Evolutionary conservation across 139 green algal species (phyloP), one percentile per base, ranked within the genome.

Genomic region (Penium margaritaceum): DNA sequence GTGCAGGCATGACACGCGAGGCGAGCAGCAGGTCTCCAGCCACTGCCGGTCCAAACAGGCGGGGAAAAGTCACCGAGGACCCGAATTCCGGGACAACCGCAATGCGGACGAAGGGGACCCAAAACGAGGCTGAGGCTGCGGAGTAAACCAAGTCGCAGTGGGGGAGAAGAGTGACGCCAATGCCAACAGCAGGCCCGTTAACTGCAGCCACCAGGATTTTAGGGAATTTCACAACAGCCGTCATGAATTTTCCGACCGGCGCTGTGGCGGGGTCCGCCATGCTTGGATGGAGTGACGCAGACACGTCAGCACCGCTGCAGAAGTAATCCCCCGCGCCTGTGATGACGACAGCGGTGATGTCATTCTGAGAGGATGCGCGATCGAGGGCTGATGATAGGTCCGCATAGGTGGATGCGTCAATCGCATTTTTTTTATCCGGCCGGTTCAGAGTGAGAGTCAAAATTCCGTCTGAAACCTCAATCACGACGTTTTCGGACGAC

Each of bases 141-240:
- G 36, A 33, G 34, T 36, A 69, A 3, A 51, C 32, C 17, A 69
- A 24, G 62, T 69, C 62, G 34, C 62, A 69, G 34, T 69, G 62
- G 6, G 37, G 37, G 9, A 69, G 34, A 15, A 69, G 36, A 43
- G 62, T 69, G 3, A 51, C 37, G n/a, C 62, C 62, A 7, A 69
- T 69, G 14, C 62, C 62, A 0, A 69, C 35, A 5, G 62, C 62
- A 1, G 32, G 62, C 7, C 62, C 62, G 37, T 69, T 55, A n/a
- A 69, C 62, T 17, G 62, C 62, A n/a, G 62, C 62, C 33, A 69
- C 62, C 2, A 69, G 2, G 36, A 69, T 33, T 34, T 69, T 69
- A 29, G 62, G 35, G 34, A 69, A 69, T 33, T 27, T 32, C 7
- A 68, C 19, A 1, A 68, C 32, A 21, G 21, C 62, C 15, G 19